Evolutionary conservation across 2,329 filamentous ascomycete genomes (phyloP).

Genomic region (Ascochyta fabae): DNA sequence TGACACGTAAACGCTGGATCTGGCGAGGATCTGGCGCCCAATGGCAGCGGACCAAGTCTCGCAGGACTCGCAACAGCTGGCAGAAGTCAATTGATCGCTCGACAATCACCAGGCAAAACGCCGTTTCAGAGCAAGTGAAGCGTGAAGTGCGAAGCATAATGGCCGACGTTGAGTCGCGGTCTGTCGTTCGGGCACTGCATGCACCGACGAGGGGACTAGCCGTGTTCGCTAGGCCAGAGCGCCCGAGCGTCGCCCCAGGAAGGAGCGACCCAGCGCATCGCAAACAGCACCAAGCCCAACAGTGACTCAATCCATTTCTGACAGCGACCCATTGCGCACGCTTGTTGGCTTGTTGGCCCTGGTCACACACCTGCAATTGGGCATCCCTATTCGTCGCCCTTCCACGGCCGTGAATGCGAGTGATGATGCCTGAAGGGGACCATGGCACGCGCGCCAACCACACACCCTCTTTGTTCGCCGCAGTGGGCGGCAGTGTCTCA

Average conservation of each 20-base stretch:
- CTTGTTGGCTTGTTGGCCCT: constrained; percentile 29
- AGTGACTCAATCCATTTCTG: constrained; percentile 34
- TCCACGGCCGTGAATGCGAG: constrained; percentile 32
- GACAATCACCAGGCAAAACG: constrained; percentile 23
- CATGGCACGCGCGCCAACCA: constrained; percentile 28
- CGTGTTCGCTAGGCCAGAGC: constrained; percentile 19
- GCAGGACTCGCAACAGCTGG: constrained; percentile 16
- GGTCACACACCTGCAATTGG: constrained; percentile 33
- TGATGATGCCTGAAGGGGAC: constrained; percentile 30
- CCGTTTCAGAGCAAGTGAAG: constrained; percentile 19
- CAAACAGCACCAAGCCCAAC: constrained; percentile 25
- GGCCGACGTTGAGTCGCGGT: constrained; percentile 13
- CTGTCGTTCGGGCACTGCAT: constrained; percentile 15
- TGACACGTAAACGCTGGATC: constrained; percentile 26
- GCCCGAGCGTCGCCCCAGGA: constrained; percentile 20
- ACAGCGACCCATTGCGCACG: constrained; percentile 28
- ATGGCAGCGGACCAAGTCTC: constrained; percentile 27
- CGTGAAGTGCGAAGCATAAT: constrained; percentile 12
- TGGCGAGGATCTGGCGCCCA: constrained; percentile 20
- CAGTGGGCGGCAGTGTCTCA: constrained; percentile 21
- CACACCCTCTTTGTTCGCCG: constrained; percentile 33
- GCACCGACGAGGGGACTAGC: constrained; percentile 14
- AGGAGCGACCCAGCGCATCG: constrained; percentile 23
- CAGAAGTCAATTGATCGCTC: constrained; percentile 23
- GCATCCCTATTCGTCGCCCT: constrained; percentile 36